Percentiles rank a stretch among this genome's conserved stretches.
These are phyloP conservation scores for Pachysandra terminalis DNA, from an alignment of 164 flowering plant genomes.

Conservation along the genomic window DNA sequence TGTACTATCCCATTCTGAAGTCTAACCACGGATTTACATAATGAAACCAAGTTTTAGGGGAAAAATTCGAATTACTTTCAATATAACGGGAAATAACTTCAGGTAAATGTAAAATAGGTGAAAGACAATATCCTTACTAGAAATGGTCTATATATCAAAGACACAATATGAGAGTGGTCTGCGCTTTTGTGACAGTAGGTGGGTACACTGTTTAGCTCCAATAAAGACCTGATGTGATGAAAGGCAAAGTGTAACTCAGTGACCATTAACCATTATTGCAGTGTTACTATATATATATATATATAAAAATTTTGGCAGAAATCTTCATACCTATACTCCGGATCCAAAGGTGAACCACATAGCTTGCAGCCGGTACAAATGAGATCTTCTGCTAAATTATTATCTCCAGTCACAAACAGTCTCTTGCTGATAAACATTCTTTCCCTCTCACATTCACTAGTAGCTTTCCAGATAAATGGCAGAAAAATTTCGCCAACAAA, in stretches of 20 bases:
- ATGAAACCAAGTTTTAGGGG: not conserved
- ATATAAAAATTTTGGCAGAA: not conserved
- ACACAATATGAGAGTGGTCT: conserved; percentile 39
- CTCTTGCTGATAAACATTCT: conserved; percentile 63
- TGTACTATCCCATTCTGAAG: conserved; percentile 1
- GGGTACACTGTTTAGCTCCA: conserved; percentile 23
- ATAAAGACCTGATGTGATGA: conserved; percentile 26
- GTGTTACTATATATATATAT: too few relatives aligned
- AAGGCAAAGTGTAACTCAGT: conserved; percentile 5
- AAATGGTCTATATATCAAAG: conserved; percentile 64
- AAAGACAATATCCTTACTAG: conserved; percentile 42
- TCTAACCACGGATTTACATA: not conserved
- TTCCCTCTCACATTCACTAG: conserved; percentile 38
- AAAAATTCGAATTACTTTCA: not conserved
- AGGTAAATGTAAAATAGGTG: not conserved
- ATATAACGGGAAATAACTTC: not conserved
- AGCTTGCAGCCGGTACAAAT: conserved; percentile 67
- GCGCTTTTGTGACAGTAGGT: conserved; percentile 50
- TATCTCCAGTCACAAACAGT: conserved; percentile 22
- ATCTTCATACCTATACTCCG: conserved; percentile 29
- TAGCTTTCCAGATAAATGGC: conserved; percentile 28
- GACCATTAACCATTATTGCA: not conserved
- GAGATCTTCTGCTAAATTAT: conserved; percentile 53
- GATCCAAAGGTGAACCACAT: conserved; percentile 55
- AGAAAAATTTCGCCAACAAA: conserved; percentile 62